Evolutionary conservation across 352 stramenopile species (phyloP).

Genomic region (Poterioochromonas sp.): DNA sequence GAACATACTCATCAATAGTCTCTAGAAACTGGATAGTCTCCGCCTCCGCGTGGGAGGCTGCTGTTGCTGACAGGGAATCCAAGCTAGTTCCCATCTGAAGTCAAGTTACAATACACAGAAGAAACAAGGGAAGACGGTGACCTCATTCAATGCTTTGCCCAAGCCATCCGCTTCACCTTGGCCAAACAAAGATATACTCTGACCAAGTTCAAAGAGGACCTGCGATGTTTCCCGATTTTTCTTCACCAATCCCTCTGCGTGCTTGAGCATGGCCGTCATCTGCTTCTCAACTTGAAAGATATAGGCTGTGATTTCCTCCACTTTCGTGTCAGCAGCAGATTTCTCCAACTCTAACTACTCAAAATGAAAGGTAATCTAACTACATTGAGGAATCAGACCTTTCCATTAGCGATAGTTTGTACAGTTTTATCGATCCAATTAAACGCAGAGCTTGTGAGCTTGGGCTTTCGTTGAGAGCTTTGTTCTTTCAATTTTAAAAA

Average conservation of each 20-base stretch:
- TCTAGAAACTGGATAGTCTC: constrained; percentile 78
- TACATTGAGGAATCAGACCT: not conserved
- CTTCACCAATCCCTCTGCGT: constrained; percentile 69
- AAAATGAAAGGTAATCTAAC: constrained; percentile 18
- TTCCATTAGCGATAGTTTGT: constrained; percentile 1
- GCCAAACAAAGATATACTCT: constrained; percentile 70
- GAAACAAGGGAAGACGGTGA: not conserved
- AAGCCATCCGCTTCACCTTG: constrained; percentile 72
- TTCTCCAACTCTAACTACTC: constrained; percentile 64
- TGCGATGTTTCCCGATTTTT: constrained; percentile 70
- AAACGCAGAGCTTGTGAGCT: not conserved
- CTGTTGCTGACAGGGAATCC: constrained; percentile 63
- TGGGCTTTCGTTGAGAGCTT: not conserved
- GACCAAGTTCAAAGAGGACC: constrained; percentile 76
- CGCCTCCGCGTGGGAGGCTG: constrained; percentile 69
- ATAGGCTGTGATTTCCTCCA: constrained; percentile 80
- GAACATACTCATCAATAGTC: constrained; percentile 81
- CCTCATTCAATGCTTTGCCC: constrained; percentile 61
- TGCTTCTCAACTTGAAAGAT: constrained; percentile 78
- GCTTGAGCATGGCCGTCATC: constrained; percentile 72
- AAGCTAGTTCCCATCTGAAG: constrained; percentile 60
- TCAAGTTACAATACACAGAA: not conserved
- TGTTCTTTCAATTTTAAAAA: constrained; percentile 26
- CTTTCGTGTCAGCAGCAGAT: constrained; percentile 68
- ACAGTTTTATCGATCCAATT: constrained; percentile 16